These are phyloP conservation scores for Backusella tuberculispora DNA, from an alignment of 192 early-diverging fungal species.

Conservation along the genomic window DNA sequence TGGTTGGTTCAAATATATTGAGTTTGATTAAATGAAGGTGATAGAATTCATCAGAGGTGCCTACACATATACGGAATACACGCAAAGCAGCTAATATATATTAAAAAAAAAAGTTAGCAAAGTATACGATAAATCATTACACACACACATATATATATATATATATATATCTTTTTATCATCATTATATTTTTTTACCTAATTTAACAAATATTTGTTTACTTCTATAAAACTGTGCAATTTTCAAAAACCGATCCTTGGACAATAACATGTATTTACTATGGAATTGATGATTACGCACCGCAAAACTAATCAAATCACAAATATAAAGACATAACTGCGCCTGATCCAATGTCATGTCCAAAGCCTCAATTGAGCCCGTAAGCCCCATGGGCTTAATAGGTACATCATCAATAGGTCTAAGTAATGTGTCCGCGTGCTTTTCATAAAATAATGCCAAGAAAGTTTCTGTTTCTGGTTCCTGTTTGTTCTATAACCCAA, in stretches of 20 bases:
- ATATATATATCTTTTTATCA: not conserved
- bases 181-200: constrained; percentile 51
- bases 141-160: not conserved
- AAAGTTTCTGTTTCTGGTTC: constrained; percentile 77
- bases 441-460: constrained; percentile 78
- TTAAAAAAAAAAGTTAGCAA: too few species aligned
- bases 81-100: constrained; percentile 75
- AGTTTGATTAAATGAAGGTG: constrained; percentile 76
- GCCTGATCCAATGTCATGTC: constrained; percentile 39
- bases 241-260: constrained; percentile 63
- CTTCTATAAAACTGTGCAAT: constrained; percentile 69
- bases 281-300: constrained; percentile 74
- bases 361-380: constrained; percentile 21
- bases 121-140: too few species aligned
- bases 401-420: constrained; percentile 63
- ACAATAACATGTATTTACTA: constrained; percentile 77
- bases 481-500: constrained; percentile 25
- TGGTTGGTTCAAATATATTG: constrained; percentile 69
- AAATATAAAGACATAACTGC: constrained; percentile 60
- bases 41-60: constrained; percentile 83
- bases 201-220: constrained; percentile 67
- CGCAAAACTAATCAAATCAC: constrained; percentile 78
- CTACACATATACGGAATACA: constrained; percentile 78
- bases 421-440: constrained; percentile 61
- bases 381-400: constrained; percentile 34